These are phyloP conservation scores for Tolypocladium paradoxum DNA, from an alignment of 2,329 filamentous ascomycete genomes.

Conservation along the genomic window DNA sequence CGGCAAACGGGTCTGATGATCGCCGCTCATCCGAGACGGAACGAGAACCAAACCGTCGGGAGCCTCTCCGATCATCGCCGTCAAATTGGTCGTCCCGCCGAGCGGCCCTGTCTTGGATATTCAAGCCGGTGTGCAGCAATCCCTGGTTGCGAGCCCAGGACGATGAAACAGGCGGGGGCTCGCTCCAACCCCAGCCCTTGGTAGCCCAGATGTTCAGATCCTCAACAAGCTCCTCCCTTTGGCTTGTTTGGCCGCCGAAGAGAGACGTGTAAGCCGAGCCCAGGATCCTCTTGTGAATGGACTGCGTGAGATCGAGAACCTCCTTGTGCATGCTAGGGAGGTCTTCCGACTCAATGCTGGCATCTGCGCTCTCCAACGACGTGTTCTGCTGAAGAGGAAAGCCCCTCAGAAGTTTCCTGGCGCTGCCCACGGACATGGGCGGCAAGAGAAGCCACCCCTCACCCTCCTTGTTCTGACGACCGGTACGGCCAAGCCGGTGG, in stretches of 20 bases:
- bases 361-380: slow-evolving; percentile 38
- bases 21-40: background rate
- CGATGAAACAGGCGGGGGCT: slow-evolving; percentile 29
- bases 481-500: slow-evolving; percentile 67
- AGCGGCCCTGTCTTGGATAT: slow-evolving; percentile 13
- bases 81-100: slow-evolving; percentile 5
- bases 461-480: slow-evolving; percentile 61
- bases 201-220: slow-evolving; percentile 43
- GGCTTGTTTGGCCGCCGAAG: slow-evolving; percentile 38
- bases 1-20: slow-evolving; percentile 14
- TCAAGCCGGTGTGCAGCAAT: slow-evolving; percentile 22
- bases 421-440: slow-evolving; percentile 36
- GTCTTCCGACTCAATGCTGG: slow-evolving; percentile 40
- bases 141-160: slow-evolving; percentile 20
- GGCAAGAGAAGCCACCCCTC: slow-evolving; percentile 59
- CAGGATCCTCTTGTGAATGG: slow-evolving; percentile 22
- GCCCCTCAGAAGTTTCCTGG: slow-evolving; percentile 40
- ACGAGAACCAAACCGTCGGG: slow-evolving; percentile 4
- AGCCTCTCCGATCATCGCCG: slow-evolving; percentile 6
- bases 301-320: slow-evolving; percentile 29
- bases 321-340: slow-evolving; percentile 34
- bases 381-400: slow-evolving; percentile 50
- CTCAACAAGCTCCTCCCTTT: slow-evolving; percentile 29
- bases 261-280: slow-evolving; percentile 42
- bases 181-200: slow-evolving; percentile 39